These are phyloP conservation scores for Leccinum pachyderme DNA, from an alignment of 1,284 basidiomycete genomes.

Conservation along the genomic window DNA sequence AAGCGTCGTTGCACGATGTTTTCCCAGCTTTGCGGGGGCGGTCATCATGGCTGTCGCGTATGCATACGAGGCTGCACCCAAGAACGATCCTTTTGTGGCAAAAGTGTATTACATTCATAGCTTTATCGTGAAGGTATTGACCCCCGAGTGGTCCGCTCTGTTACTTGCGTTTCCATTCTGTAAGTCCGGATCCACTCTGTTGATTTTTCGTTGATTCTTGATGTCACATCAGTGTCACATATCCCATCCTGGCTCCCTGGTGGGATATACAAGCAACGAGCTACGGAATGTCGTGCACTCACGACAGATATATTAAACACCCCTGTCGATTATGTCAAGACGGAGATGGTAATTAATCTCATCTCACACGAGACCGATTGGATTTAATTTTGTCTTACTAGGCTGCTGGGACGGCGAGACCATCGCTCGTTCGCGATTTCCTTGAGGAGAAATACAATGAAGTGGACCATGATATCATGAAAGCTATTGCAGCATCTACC, in stretches of 20 bases:
- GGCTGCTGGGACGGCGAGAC: constrained; percentile 21
- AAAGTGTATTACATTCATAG: constrained; percentile 12
- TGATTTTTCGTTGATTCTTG: constrained; percentile 18
- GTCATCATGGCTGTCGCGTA: constrained; percentile 27
- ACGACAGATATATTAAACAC: constrained; percentile 28
- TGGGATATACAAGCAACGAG: constrained; percentile 27
- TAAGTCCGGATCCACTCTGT: constrained; percentile 16
- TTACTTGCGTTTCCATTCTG: constrained; percentile 25
- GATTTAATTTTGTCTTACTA: constrained; percentile 13
- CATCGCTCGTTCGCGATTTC: constrained; percentile 24
- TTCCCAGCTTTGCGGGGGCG: constrained; percentile 22
- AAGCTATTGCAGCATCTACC: constrained; percentile 23
- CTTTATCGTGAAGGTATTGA: constrained; percentile 17
- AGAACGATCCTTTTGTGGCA: constrained; percentile 26
- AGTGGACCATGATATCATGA: constrained; percentile 15
- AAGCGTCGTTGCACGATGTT: background rate
- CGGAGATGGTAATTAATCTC: constrained; percentile 29
- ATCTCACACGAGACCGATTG: background rate
- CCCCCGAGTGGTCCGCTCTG: constrained; percentile 25
- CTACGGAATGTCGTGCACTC: constrained; percentile 25
- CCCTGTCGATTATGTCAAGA: constrained; percentile 33
- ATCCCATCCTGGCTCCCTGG: constrained; percentile 42
- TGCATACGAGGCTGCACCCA: constrained; percentile 24
- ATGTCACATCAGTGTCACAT: constrained; percentile 17
- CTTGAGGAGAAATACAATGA: constrained; percentile 4